Percentiles rank a stretch among this genome's conserved stretches.
These are phyloP conservation scores for Cnidoscolus chayamansa DNA, from an alignment of 441 rosid genomes.

Conservation along the genomic window DNA sequence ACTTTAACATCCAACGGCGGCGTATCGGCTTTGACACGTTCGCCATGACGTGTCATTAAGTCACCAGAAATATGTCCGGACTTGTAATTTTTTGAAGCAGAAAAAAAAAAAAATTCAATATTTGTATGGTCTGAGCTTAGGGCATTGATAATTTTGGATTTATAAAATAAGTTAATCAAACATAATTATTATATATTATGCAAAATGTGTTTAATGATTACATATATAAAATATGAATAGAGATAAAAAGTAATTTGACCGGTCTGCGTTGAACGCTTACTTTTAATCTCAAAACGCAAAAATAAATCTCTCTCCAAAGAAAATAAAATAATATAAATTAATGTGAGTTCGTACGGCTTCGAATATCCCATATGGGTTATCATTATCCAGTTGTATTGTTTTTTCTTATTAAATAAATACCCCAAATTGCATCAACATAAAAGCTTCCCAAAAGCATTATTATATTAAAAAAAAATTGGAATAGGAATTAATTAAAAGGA, in stretches of 20 bases:
- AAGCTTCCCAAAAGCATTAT: neutral
- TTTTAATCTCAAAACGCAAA: neutral
- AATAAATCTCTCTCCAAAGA: neutral
- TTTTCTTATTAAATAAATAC: neutral
- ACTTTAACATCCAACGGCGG: conserved; percentile 7
- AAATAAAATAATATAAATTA: no score
- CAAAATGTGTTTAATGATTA: no score
- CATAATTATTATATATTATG: no score
- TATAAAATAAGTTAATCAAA: no score
- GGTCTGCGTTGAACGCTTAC: neutral
- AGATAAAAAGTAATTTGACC: neutral
- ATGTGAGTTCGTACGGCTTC: conserved; percentile 17
- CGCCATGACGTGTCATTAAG: conserved; percentile 18
- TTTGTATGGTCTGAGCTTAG: no score
- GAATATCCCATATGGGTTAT: conserved; percentile 27
- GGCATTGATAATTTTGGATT: no score
- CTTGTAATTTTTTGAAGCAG: no score
- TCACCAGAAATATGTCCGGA: conserved; percentile 3
- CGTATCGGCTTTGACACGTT: conserved; percentile 23
- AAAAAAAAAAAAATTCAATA: no score
- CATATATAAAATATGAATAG: no score
- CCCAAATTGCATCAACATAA: neutral
- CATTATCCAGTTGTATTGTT: conserved; percentile 21
- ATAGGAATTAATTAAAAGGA: no score
- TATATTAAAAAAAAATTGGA: neutral